Evolutionary conservation across 2,329 filamentous ascomycete species (phyloP).

Genomic region (Pochonia chlamydosporia): DNA sequence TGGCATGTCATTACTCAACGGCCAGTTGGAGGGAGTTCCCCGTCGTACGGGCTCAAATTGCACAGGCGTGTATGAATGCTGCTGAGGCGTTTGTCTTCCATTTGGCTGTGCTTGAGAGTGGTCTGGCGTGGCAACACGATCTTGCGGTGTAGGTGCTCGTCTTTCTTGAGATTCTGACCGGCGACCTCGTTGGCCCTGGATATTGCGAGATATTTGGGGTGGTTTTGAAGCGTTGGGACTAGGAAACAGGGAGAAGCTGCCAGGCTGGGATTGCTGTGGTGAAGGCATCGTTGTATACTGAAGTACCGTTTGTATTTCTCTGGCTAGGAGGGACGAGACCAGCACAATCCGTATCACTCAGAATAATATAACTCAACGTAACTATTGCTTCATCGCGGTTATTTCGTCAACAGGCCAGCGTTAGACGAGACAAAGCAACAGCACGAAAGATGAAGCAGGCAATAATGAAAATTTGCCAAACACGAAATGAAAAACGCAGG

Average conservation of each 20-base stretch:
- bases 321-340: no score
- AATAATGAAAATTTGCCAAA: neutral
- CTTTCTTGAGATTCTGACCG: constrained; percentile 32
- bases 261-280: neutral
- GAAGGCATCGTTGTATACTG: neutral
- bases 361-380: no score
- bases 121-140: constrained; percentile 19
- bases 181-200: constrained; percentile 18
- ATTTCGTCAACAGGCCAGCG: neutral
- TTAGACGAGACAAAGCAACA: neutral
- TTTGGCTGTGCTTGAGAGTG: neutral
- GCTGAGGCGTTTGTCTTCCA: neutral
- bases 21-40: constrained; percentile 8
- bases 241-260: constrained; percentile 49
- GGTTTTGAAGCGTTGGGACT: constrained; percentile 36
- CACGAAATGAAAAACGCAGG: neutral
- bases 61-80: constrained; percentile 8
- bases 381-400: no score
- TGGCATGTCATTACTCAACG: neutral
- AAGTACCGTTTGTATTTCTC: neutral
- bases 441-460: neutral
- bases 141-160: constrained; percentile 30
- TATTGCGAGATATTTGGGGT: constrained; percentile 11
- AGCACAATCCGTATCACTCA: no score
- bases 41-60: neutral